Evolutionary conservation across 768 basidiomycete species (phyloP).

Genomic region (Mycena filopes): DNA sequence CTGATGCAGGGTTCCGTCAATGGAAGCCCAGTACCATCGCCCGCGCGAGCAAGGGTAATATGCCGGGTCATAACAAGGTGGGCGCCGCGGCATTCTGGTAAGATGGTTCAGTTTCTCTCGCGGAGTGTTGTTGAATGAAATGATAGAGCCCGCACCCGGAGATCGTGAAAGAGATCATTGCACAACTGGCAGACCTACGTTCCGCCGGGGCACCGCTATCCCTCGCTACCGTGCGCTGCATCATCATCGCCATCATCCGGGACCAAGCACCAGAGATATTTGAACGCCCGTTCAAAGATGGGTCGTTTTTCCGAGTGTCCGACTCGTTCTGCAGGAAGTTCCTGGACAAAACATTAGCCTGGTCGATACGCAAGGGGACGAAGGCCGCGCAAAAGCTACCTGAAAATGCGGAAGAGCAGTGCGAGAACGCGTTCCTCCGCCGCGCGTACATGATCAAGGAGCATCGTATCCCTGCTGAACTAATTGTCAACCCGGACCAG

Average conservation of each 20-base stretch:
- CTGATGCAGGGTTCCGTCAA: not conserved
- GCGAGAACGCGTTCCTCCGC: no score
- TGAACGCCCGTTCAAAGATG: no score
- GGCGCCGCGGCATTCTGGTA: conserved; percentile 21
- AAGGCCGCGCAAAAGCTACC: no score
- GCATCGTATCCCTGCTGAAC: no score
- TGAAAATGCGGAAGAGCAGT: no score
- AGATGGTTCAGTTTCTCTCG: conserved; percentile 11
- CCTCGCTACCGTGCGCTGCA: not conserved
- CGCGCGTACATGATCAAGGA: no score
- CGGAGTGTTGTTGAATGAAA: conserved; percentile 31
- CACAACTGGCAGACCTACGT: conserved; percentile 1
- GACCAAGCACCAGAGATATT: not conserved
- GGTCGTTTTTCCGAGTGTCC: no score
- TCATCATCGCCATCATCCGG: not conserved
- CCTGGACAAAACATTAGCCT: no score
- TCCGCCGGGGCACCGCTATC: not conserved
- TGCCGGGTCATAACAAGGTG: conserved; percentile 20
- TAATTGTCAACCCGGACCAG: no score
- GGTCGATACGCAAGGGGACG: no score
- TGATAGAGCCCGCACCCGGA: conserved; percentile 16
- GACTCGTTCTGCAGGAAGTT: no score
- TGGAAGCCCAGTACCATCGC: conserved; percentile 16
- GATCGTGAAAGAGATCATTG: not conserved
- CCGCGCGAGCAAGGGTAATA: conserved; percentile 16